Evolutionary conservation across 805 yeast species (phyloP).

Genomic region (Candida succiphila): DNA sequence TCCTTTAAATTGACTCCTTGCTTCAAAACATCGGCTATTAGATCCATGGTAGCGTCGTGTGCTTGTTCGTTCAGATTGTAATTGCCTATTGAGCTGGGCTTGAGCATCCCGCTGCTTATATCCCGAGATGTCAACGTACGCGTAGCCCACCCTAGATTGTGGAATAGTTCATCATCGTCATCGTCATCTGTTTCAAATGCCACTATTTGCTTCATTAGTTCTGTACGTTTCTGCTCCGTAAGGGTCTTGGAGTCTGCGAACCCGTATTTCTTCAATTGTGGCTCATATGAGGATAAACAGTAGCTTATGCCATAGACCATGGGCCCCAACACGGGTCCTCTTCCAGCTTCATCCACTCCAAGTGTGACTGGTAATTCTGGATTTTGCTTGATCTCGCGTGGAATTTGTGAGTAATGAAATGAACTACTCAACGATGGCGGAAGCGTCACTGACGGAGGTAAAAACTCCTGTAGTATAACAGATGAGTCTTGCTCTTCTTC

Average conservation of each 20-base stretch:
- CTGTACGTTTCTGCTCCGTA: slow-evolving; percentile 59
- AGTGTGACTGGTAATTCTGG: slow-evolving; percentile 38
- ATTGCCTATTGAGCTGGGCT: slow-evolving; percentile 44
- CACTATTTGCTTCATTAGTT: slow-evolving; percentile 43
- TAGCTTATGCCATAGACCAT: slow-evolving; percentile 94
- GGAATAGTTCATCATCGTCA: slow-evolving; percentile 28
- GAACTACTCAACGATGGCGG: slow-evolving; percentile 28
- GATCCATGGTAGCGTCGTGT: slow-evolving; percentile 81
- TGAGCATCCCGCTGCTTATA: slow-evolving; percentile 81
- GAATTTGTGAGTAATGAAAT: slow-evolving; percentile 42
- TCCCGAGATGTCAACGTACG: slow-evolving; percentile 80
- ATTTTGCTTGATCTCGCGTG: slow-evolving; percentile 23
- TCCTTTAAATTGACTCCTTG: slow-evolving; percentile 57
- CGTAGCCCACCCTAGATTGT: slow-evolving; percentile 80
- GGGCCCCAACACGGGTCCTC: slow-evolving; percentile 97
- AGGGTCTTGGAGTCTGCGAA: slow-evolving; percentile 92
- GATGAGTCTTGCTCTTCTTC: slow-evolving; percentile 42
- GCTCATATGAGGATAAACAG: slow-evolving; percentile 45
- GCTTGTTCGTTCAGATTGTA: slow-evolving; percentile 92
- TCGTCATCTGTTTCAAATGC: slow-evolving; percentile 24
- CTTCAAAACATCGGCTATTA: slow-evolving; percentile 57
- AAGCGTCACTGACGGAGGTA: slow-evolving; percentile 25
- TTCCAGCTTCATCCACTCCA: slow-evolving; percentile 98
- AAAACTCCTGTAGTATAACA: slow-evolving; percentile 9
- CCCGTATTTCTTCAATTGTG: slow-evolving; percentile 48